phyloP scores from a whole-genome alignment of 2,329 filamentous ascomycete species.

The Teratosphaeria nubilosa region DNA sequence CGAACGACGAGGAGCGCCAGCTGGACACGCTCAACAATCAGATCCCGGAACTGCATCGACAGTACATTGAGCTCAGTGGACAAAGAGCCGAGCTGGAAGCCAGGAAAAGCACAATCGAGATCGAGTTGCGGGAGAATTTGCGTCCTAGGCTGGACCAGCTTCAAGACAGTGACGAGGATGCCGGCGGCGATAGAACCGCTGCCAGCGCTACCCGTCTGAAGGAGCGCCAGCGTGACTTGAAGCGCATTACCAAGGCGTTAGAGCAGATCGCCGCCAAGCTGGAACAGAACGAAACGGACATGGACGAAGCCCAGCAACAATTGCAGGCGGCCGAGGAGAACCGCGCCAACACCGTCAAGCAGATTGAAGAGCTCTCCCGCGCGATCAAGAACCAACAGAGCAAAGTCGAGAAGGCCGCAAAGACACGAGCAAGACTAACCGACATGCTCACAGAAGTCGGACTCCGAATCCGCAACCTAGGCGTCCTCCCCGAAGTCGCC shows the following conservation, averaged over 20 bases:
- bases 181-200: conserved; percentile 38
- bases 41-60: conserved; percentile 64
- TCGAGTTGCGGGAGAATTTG: conserved; percentile 81
- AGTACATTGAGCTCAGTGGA: conserved; percentile 65
- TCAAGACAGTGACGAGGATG: conserved; percentile 63
- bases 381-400: conserved; percentile 80
- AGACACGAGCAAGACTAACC: conserved; percentile 71
- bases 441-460: conserved; percentile 70
- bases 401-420: conserved; percentile 81
- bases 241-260: conserved; percentile 62
- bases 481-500: conserved; percentile 85
- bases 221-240: conserved; percentile 71
- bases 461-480: conserved; percentile 83
- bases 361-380: conserved; percentile 64
- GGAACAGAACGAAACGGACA: conserved; percentile 60
- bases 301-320: conserved; percentile 49
- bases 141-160: conserved; percentile 80
- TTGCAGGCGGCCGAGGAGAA: conserved; percentile 50
- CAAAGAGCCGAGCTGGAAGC: conserved; percentile 68
- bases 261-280: conserved; percentile 56
- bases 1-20: conserved; percentile 68
- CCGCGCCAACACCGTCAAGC: conserved; percentile 55
- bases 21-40: conserved; percentile 60
- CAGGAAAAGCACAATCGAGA: conserved; percentile 72
- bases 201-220: conserved; percentile 55